Percentiles rank a stretch among this genome's conserved stretches.
phyloP scores from a whole-genome alignment of 108 stramenopile genomes.

The Fistulifera pelliculosa region DNA sequence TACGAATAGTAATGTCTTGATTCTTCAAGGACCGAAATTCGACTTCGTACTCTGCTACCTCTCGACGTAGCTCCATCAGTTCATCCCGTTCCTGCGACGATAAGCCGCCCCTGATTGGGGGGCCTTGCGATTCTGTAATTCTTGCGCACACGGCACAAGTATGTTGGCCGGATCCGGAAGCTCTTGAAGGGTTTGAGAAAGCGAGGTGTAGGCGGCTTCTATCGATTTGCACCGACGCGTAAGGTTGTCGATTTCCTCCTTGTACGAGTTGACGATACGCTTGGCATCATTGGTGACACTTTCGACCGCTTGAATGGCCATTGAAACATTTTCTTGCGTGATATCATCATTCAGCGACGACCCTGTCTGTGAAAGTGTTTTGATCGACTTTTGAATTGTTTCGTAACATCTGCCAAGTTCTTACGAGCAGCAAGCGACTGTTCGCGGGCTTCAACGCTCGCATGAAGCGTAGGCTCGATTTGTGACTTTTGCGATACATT shows the following conservation, averaged over 20 bases:
- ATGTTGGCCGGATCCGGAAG: constrained; percentile 38
- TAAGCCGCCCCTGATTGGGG: constrained; percentile 13
- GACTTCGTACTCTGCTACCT: constrained; percentile 86
- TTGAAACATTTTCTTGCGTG: constrained; percentile 21
- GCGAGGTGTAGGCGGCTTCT: constrained; percentile 38
- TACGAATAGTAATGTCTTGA: constrained; percentile 88
- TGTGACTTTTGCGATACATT: too few relatives aligned
- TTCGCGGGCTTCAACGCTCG: constrained; percentile 27
- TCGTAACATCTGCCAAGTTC: constrained; percentile 63
- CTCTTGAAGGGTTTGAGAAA: constrained; percentile 44
- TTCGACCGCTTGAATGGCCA: constrained; percentile 39
- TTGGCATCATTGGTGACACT: constrained; percentile 43
- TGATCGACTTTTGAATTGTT: constrained; percentile 68
- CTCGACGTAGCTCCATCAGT: constrained; percentile 62
- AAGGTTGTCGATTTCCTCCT: constrained; percentile 79
- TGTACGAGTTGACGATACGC: constrained; percentile 68
- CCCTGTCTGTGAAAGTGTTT: constrained; percentile 36
- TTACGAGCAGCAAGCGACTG: constrained; percentile 56
- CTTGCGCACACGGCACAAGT: constrained; percentile 27
- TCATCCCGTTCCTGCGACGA: constrained; percentile 62
- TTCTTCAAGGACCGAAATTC: constrained; percentile 84
- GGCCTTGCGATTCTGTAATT: constrained; percentile 23
- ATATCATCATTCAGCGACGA: constrained; percentile 7
- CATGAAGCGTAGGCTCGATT: too few relatives aligned
- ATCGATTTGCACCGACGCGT: constrained; percentile 66